Evolutionary conservation across 1,284 basidiomycete genomes (phyloP), one percentile per base, ranked within the genome.

Genomic region (Gymnopus androsaceus): DNA sequence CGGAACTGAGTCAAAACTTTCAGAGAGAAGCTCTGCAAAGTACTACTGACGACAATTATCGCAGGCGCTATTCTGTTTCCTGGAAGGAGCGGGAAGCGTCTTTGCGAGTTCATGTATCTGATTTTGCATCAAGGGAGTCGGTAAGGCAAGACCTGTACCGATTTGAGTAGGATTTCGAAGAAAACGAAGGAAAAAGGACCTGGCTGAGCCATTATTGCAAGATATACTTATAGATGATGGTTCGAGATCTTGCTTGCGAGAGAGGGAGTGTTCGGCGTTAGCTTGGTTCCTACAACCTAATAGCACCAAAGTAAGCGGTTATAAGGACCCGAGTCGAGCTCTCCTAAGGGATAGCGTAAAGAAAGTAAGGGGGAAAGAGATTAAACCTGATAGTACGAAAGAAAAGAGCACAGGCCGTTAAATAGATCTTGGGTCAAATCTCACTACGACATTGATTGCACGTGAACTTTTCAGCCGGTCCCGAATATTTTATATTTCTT

Each of bases 41-140:
- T n/a, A n/a, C n/a, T n/a, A n/a, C n/a, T n/a, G 79, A 73, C 90
- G 90, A 66, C 92, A 94, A 51, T 89, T 88, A 75, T 95, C 92
- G 69, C 92, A 95, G 23, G 92, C 92, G 21, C 92, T 91, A 68
- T 95, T 95, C 74, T 95, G 92, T 68, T 92, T 93, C 55, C 89
- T 76, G 2, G 90, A 87, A 17, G 88, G 86, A 33, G 31, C 31
- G 1, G 88, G 86, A 0, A 88, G 77, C 0, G 84, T 81, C 74
- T 88, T 88, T 51, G 86, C 84, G 37, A 88, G 80, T 64, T 90
- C 88, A 65, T 88, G 84, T 49, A 89, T 85, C 69, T 89, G 85
- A 64, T 83, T 86, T 74, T 90, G 88, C 66, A 88, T 79, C 45
- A 81, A 78, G 54, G 78, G 80, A 8, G 79, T 81, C 33, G 86